phyloP scores from a whole-genome alignment of 352 stramenopile species.

The Blastocystis sp. region DNA sequence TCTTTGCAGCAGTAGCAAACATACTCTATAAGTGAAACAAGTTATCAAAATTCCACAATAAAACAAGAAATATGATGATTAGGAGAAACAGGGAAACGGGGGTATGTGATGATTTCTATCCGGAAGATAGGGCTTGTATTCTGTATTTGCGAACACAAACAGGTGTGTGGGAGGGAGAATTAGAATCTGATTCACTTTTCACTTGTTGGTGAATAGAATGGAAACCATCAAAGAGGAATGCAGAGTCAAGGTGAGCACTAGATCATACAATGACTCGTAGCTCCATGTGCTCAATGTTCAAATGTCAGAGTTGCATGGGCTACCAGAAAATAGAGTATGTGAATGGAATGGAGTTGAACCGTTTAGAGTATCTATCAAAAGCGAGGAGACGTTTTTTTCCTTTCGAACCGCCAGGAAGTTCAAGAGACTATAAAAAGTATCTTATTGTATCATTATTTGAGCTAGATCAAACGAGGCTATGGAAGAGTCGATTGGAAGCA shows the following conservation, averaged over 20 bases:
- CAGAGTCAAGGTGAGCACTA: neutral
- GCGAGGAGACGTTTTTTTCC: neutral
- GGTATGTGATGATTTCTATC: neutral
- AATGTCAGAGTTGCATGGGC: neutral
- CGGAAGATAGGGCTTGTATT: neutral
- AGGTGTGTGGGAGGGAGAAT: neutral
- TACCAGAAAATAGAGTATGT: neutral
- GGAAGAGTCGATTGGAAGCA: neutral
- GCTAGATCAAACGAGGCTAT: neutral
- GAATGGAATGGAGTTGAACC: neutral
- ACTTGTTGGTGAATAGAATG: neutral
- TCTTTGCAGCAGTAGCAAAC: slow-evolving; percentile 40
- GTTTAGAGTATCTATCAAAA: neutral
- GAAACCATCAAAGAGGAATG: neutral
- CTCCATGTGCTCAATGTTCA: slow-evolving; percentile 11
- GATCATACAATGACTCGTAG: neutral
- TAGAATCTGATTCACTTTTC: neutral
- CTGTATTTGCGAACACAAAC: neutral
- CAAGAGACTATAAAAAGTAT: neutral
- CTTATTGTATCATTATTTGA: neutral
- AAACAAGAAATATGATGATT: neutral
- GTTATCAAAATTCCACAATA: neutral
- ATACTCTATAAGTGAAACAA: neutral
- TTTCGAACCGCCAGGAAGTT: neutral
- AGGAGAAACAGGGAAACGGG: neutral